A percentile compares a stretch with the other conserved stretches of the same genome.
Evolutionary conservation across 2,329 filamentous ascomycete genomes (phyloP).

Genomic region (Beauveria varroae): DNA sequence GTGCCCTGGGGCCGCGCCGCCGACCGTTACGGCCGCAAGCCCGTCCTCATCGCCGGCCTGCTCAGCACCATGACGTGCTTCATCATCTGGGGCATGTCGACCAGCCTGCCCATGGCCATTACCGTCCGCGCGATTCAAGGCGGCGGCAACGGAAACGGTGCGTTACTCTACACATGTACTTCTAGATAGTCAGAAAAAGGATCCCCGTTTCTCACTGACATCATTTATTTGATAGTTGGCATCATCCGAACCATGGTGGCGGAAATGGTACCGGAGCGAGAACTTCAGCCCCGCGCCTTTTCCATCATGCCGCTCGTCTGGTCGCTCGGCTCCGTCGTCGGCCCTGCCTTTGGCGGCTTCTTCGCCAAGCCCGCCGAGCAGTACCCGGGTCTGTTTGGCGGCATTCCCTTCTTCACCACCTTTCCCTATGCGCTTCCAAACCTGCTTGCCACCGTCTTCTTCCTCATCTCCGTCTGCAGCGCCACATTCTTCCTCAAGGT

Average conservation of each 20-base stretch:
- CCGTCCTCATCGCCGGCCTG: conserved; percentile 66
- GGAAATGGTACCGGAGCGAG: conserved; percentile 81
- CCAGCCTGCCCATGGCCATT: conserved; percentile 72
- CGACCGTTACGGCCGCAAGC: conserved; percentile 75
- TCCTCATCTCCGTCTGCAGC: conserved; percentile 65
- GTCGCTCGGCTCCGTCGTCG: conserved; percentile 81
- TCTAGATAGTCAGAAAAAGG: too few relatives aligned
- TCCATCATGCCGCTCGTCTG: conserved; percentile 88
- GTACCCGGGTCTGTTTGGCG: conserved; percentile 62
- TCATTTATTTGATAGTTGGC: conserved; percentile 47
- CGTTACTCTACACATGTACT: conserved; percentile 14
- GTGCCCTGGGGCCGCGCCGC: conserved; percentile 70
- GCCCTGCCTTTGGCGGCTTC: conserved; percentile 79
- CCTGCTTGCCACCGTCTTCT: conserved; percentile 66
- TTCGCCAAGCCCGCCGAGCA: conserved; percentile 74
- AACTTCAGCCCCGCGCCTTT: conserved; percentile 82
- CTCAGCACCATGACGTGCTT: conserved; percentile 75
- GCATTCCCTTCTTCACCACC: conserved; percentile 57
- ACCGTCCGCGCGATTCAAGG: conserved; percentile 70
- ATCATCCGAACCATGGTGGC: conserved; percentile 90
- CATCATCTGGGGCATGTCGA: conserved; percentile 77
- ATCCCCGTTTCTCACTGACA: neutral
- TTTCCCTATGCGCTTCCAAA: conserved; percentile 86
- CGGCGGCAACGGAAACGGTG: conserved; percentile 76
- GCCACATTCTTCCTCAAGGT: conserved; percentile 73